These are phyloP conservation scores for Microsporum ferrugineum DNA, from an alignment of 2,329 filamentous ascomycete species.

Conservation along the genomic window DNA sequence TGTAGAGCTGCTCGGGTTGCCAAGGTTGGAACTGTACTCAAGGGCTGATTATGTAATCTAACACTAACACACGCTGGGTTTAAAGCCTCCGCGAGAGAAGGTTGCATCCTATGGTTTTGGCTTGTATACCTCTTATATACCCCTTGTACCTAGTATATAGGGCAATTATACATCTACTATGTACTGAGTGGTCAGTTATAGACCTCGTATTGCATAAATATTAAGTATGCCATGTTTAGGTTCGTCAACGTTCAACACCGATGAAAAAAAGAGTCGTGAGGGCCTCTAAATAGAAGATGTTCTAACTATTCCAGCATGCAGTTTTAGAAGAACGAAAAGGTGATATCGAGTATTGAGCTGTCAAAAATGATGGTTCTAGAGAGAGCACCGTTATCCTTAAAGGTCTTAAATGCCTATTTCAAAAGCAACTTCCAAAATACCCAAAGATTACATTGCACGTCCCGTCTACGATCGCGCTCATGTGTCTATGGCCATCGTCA, in stretches of 20 bases:
- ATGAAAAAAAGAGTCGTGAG: background rate
- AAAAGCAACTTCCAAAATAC: conserved; percentile 98
- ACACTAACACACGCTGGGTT: no score
- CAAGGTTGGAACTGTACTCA: no score
- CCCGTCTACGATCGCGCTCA: conserved; percentile 95
- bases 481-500: conserved; percentile 91
- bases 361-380: conserved; percentile 84
- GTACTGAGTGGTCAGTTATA: no score
- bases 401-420: conserved; percentile 92
- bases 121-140: no score
- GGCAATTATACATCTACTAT: no score
- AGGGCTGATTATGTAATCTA: no score
- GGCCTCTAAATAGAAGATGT: background rate
- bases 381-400: conserved; percentile 91
- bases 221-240: no score
- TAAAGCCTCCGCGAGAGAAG: no score
- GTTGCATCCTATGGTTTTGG: no score
- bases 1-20: no score
- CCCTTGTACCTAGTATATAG: no score
- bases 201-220: no score
- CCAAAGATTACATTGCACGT: conserved; percentile 95
- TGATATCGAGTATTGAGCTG: conserved; percentile 92
- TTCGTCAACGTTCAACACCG: background rate
- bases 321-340: conserved; percentile 88
- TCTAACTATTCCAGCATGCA: conserved; percentile 53